Conservation (phyloP, 441 rosid genomes). For the Geranium incanum region DNA sequence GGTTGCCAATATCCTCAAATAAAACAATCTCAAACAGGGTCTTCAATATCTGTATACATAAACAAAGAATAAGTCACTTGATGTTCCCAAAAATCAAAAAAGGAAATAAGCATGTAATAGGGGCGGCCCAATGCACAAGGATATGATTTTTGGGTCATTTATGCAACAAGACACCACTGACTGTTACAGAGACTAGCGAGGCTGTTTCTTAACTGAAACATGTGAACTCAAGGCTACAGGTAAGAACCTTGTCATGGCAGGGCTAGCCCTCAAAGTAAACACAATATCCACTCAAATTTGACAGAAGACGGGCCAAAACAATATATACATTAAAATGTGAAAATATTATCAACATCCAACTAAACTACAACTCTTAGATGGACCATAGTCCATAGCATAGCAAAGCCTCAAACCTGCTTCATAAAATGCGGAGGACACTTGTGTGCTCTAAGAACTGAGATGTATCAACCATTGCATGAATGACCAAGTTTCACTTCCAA, state of each 20-base stretch:
- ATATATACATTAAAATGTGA: not conserved
- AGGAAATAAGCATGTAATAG: not conserved
- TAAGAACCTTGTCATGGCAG: not conserved
- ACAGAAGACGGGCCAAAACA: not conserved
- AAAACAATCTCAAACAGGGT: conserved; percentile 88
- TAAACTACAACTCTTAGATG: too few species aligned
- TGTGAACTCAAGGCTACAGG: not conserved
- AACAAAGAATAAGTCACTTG: conserved; percentile 10
- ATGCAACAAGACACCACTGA: not conserved
- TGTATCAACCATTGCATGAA: not conserved
- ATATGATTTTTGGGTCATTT: not conserved
- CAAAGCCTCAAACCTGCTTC: too few species aligned
- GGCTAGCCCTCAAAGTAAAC: not conserved
- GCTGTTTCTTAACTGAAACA: not conserved
- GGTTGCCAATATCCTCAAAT: conserved; percentile 95
- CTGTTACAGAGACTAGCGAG: not conserved
- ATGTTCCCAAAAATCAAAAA: not conserved
- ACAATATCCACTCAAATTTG: not conserved
- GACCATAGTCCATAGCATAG: too few species aligned
- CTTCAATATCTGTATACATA: conserved; percentile 64
- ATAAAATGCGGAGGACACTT: not conserved
- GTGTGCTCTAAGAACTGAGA: not conserved
- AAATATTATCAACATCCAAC: too few species aligned
- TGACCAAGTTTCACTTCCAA: conserved; percentile 6
- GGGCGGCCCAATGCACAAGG: not conserved